These are phyloP conservation scores for Auxenochlorella pyrenoidosa DNA, from an alignment of 139 green algal genomes.

Conservation along the genomic window DNA sequence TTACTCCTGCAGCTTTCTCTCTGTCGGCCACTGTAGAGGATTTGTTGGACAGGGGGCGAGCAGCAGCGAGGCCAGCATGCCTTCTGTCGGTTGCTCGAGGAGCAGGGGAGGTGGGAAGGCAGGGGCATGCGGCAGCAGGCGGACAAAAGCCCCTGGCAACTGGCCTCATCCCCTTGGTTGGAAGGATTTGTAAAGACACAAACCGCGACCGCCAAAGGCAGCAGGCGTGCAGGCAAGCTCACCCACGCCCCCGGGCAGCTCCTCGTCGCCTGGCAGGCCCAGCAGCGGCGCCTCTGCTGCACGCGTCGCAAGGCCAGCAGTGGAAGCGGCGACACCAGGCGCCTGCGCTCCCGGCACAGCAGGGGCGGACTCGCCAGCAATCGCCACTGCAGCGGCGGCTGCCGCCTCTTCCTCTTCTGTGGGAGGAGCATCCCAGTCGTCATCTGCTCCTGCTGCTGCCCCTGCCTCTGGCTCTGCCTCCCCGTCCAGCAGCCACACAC, in stretches of 20 bases:
- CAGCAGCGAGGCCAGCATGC: no score
- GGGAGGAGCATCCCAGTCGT: not conserved
- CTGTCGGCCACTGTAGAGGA: no score
- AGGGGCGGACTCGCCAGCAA: no score
- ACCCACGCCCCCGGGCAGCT: constrained; percentile 25
- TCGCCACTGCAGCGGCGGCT: not conserved
- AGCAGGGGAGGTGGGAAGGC: not conserved
- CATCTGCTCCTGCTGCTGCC: not conserved
- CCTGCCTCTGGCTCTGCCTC: constrained; percentile 35
- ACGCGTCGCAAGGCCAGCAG: not conserved
- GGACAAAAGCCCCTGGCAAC: no score
- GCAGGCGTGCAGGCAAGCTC: not conserved
- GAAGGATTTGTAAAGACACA: no score
- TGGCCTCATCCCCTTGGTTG: no score
- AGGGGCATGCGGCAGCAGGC: no score
- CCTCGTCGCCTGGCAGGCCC: not conserved
- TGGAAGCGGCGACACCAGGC: not conserved
- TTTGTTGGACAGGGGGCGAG: no score
- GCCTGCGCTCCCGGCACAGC: not conserved
- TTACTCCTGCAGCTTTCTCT: no score
- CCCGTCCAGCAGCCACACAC: constrained; percentile 68
- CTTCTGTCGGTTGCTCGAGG: no score
- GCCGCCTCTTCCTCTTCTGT: constrained; percentile 6
- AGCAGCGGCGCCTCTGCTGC: not conserved
- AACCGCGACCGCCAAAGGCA: no score